Evolutionary conservation across 495 filamentous ascomycete species (phyloP).

Genomic region (Annulohypoxylon maeteangense): DNA sequence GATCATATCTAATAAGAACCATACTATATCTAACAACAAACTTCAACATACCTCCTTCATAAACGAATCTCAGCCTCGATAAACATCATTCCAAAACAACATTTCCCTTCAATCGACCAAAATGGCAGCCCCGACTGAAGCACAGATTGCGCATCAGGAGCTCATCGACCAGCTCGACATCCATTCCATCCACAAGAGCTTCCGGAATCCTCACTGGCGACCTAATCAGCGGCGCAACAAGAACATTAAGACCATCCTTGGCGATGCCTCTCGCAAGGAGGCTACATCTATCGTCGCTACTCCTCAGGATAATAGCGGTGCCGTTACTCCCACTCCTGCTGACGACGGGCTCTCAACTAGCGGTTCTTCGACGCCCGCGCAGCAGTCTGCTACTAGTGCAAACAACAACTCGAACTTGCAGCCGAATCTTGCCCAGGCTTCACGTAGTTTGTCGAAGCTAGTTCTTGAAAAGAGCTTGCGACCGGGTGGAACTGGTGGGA

Average conservation of each 20-base stretch:
- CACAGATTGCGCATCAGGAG: slow-evolving; percentile 61
- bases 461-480: slow-evolving; percentile 76
- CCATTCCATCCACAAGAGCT: slow-evolving; percentile 79
- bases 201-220: slow-evolving; percentile 89
- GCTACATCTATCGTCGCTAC: slow-evolving; percentile 79
- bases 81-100: slow-evolving; percentile 12
- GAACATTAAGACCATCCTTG: slow-evolving; percentile 94
- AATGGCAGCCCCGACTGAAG: slow-evolving; percentile 48
- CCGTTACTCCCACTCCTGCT: slow-evolving; percentile 72
- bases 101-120: neutral
- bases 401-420: slow-evolving; percentile 53
- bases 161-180: slow-evolving; percentile 91
- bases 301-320: slow-evolving; percentile 79
- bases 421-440: slow-evolving; percentile 83
- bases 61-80: neutral
- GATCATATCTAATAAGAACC: neutral
- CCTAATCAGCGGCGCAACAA: slow-evolving; percentile 96
- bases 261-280: slow-evolving; percentile 87
- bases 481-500: slow-evolving; percentile 44
- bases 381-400: slow-evolving; percentile 49
- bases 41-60: neutral
- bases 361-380: slow-evolving; percentile 69
- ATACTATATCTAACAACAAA: neutral
- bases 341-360: slow-evolving; percentile 64
- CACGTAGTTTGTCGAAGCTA: slow-evolving; percentile 82